Base-by-base conservation (phyloP, 2,329 filamentous ascomycete species). In the Pleochaeta shiraiana region DNA sequence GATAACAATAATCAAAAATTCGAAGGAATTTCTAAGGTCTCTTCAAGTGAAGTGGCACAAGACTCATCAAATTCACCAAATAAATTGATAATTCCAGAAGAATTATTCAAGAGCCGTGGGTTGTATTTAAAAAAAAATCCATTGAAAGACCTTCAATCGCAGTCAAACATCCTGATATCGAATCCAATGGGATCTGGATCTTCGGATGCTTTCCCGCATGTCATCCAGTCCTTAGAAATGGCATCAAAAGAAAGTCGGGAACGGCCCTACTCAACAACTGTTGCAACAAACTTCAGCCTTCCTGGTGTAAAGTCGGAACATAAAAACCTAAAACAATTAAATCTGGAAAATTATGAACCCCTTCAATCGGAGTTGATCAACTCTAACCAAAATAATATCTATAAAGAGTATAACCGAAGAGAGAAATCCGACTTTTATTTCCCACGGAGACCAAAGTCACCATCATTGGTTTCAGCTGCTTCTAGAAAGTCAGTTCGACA, bases 241-340 rank as follows among this genome's bases (percentile, higher is more conserved):
- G 67, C 64, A 24, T 55, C 64, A 14, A 67, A 66, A 34, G 68
- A 68, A 26, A 30, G 43, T 12, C 21, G 34, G 9, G 45, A 43
- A 30, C 50, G 19, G 4, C 63, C 63, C 2, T 66, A 70, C 59
- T 67, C 70, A n/a, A 67, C 70, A 6, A 66, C 65, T 5, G 61
- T 72, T 6, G 65, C 68, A 16, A 72, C 70, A 7, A 72, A 70
- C 34, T 72, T 72, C 60, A 71, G 68, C 62, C 63, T 72, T 9
- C 67, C 69, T 55, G 70, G 68, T 14, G 69, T 68, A 28, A 70
- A 68, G 45, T n/a, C 64, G 4, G 61, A 66, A 60, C 55, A 66
- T 34, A 64, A 63, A 34, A 59, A 43, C 43, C 62, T 62, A 4
- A 11, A 45, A 19, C 53, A 47, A 9, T 63, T 53, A 33, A 24